These are phyloP conservation scores for Mortierella sp. DNA, from an alignment of 371 early-diverging fungal genomes.

Conservation along the genomic window DNA sequence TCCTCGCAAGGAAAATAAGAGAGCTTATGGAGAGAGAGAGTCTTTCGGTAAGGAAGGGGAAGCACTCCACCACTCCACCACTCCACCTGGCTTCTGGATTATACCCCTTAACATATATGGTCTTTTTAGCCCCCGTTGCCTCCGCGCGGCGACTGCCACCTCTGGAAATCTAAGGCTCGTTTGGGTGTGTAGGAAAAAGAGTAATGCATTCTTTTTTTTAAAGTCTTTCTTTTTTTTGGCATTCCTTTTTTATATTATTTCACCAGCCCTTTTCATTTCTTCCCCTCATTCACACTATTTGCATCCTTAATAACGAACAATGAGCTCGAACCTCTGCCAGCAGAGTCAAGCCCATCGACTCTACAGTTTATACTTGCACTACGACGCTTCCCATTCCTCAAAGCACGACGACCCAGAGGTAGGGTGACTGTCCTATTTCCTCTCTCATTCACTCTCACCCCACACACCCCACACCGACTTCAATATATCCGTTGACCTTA, in stretches of 20 bases:
- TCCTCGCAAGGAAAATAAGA: not conserved
- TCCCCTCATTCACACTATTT: not conserved
- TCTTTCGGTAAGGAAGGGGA: not conserved
- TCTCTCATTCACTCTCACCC: not conserved
- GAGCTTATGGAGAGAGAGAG: not conserved
- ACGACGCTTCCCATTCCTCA: conserved; percentile 46
- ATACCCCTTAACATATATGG: not conserved
- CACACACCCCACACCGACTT: not conserved
- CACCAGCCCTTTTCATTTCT: conserved; percentile 8
- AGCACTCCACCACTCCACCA: not conserved
- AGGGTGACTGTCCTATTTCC: conserved; percentile 36
- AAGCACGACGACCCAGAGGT: conserved; percentile 59
- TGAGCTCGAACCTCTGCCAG: conserved; percentile 57
- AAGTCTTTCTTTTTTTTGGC: conserved; percentile 1
- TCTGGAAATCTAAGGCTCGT: no score
- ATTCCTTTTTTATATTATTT: not conserved
- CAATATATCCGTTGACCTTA: not conserved
- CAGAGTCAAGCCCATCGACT: conserved; percentile 57
- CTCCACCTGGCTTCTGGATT: not conserved
- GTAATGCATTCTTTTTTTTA: not conserved
- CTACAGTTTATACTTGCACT: conserved; percentile 54
- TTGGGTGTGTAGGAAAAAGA: not conserved
- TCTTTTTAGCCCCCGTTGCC: not conserved
- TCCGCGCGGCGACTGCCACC: no score
- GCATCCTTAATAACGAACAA: conserved; percentile 5